Percentiles rank a stretch among this genome's conserved stretches.
These are phyloP conservation scores for Eragrostis nindensis DNA, from an alignment of 176 grass and related monocot genomes.

Conservation along the genomic window DNA sequence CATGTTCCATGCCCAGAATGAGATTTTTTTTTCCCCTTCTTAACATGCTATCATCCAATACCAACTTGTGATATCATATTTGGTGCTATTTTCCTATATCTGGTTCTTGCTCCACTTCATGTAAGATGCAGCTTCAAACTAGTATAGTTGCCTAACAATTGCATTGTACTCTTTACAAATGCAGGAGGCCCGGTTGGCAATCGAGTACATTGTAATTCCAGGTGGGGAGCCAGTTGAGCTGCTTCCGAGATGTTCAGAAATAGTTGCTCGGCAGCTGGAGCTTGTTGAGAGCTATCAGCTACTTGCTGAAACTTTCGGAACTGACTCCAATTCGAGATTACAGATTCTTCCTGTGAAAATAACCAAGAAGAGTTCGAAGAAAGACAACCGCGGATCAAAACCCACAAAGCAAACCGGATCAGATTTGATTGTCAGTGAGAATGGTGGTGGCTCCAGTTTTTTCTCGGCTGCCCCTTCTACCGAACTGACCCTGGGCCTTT, in stretches of 20 bases:
- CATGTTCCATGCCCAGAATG: neutral
- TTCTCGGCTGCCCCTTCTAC: slow-evolving; percentile 81
- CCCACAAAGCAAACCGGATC: slow-evolving; percentile 53
- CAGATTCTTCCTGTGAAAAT: slow-evolving; percentile 96
- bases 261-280: slow-evolving; percentile 91
- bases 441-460: slow-evolving; percentile 61
- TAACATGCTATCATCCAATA: neutral
- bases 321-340: slow-evolving; percentile 80
- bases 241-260: slow-evolving; percentile 95
- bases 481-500: slow-evolving; percentile 49
- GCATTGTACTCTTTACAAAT: neutral
- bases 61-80: neutral
- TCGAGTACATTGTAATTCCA: slow-evolving; percentile 97
- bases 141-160: slow-evolving; percentile 15
- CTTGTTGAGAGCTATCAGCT: slow-evolving; percentile 98
- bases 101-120: slow-evolving; percentile 18
- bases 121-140: slow-evolving; percentile 18
- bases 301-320: slow-evolving; percentile 85
- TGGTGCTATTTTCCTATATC: neutral
- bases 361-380: slow-evolving; percentile 57
- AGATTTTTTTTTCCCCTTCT: neutral
- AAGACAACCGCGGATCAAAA: slow-evolving; percentile 8
- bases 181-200: slow-evolving; percentile 89
- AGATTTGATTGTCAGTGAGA: slow-evolving; percentile 59
- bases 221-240: slow-evolving; percentile 90